Evolutionary conservation across 208 protist genomes (phyloP).

Genomic region (Phytomonas serpens): DNA sequence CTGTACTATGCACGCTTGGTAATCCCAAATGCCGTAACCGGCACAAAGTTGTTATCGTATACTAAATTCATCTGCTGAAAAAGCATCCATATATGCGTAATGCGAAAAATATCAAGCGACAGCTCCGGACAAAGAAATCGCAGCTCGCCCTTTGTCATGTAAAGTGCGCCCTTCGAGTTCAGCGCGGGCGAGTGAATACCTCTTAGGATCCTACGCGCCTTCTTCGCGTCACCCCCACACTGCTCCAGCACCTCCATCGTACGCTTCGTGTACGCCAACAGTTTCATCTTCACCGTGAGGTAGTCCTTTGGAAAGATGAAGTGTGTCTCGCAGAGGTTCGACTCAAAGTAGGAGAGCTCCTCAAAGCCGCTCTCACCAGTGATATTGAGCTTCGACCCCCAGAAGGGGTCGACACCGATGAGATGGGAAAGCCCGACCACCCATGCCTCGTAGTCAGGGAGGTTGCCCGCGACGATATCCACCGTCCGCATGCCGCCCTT

Average conservation of each 20-base stretch:
- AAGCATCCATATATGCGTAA: conserved; percentile 82
- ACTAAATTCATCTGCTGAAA: conserved; percentile 85
- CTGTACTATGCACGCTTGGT: conserved; percentile 19
- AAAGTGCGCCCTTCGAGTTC: conserved; percentile 74
- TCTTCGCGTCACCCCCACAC: conserved; percentile 58
- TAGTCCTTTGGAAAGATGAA: conserved; percentile 82
- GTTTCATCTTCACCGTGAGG: conserved; percentile 65
- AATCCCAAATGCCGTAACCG: conserved; percentile 78
- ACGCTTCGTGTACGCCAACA: conserved; percentile 30
- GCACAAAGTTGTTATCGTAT: conserved; percentile 74
- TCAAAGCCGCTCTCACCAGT: conserved; percentile 54
- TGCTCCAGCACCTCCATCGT: conserved; percentile 47
- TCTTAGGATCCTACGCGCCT: conserved; percentile 51
- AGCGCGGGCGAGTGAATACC: conserved; percentile 78
- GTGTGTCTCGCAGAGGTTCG: conserved; percentile 73
- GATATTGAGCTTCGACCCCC: conserved; percentile 86
- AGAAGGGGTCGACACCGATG: conserved; percentile 78
- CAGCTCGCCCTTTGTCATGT: conserved; percentile 90
- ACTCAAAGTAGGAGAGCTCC: conserved; percentile 74
- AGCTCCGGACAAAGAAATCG: conserved; percentile 56
- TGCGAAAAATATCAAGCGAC: conserved; percentile 80
- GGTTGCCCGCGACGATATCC: conserved; percentile 80
- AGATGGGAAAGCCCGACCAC: conserved; percentile 81
- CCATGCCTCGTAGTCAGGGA: conserved; percentile 92
- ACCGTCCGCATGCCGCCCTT: conserved; percentile 80